Conservation (phyloP, 176 grass and related monocot species). For the Carex myosuroides region DNA sequence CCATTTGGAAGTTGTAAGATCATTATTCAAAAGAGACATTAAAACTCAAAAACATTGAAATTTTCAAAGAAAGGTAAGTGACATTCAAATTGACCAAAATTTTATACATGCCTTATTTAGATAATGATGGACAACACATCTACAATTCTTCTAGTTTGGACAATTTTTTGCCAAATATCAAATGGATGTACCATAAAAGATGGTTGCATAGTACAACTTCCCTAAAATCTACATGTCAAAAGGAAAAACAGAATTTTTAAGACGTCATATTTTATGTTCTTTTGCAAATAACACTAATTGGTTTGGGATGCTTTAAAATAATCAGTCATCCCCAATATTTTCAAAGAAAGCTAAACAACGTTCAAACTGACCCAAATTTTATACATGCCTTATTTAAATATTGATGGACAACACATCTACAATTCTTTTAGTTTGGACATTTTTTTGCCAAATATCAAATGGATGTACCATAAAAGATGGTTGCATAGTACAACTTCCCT, state of each 20-base stretch:
- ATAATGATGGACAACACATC: background rate
- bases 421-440: background rate
- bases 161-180: background rate
- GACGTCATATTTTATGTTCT: background rate
- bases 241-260: background rate
- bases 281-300: background rate
- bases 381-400: background rate
- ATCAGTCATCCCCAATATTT: background rate
- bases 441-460: background rate
- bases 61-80: background rate
- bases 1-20: background rate
- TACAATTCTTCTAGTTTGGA: background rate
- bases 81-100: background rate
- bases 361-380: background rate
- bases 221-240: background rate
- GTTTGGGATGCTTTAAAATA: background rate
- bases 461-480: background rate
- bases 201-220: background rate
- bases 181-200: background rate
- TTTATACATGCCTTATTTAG: background rate
- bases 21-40: background rate
- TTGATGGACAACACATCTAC: background rate
- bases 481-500: background rate
- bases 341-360: background rate
- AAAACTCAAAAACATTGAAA: background rate